Evolutionary conservation across 352 stramenopile genomes (phyloP), one percentile per base, ranked within the genome.

Genomic region (Globisporangium cystogenes): DNA sequence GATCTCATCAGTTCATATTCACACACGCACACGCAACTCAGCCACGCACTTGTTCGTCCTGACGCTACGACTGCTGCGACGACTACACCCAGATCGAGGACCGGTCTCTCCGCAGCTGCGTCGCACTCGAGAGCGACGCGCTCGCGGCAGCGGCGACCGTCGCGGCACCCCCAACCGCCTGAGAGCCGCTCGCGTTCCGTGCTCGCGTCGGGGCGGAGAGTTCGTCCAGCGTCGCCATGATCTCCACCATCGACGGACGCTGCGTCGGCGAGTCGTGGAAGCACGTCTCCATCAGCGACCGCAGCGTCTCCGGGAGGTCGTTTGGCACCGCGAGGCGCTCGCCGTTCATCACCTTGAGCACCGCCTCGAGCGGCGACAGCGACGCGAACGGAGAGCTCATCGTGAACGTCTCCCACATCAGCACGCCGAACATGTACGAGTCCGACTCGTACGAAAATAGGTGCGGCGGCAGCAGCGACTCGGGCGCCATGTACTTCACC

Each of bases 401-500:
- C 0, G 69, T 86, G 53, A 73, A 90, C 11, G 78, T 89, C 54
- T 93, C 82, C 75, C 77, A 93, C 77, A 90, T 88, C 20, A 93
- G 62, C 36, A 93, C 80, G 42, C 82, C 82, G 65, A 90, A 93
- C 75, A 88, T 87, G 64, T 84, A 93, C 57, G 79, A 69, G 50
- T 93, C 82, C 15, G 79, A 90, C 40, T 86, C 62, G 59, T 77
- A 87, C 33, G 82, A 93, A 43, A 90, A 90, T 44, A 72, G 59
- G 40, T 90, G 76, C 16, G 82, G 80, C 27, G 77, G 77, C 51
- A 87, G 72, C 4, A 93, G 64, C 7, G 82, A 93, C 62, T 93
- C 82, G 7, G 82, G 82, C 0, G 82, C 82, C 82, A 93, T 90
- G 61, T 89, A 93, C 75, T 89, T 89, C 51, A 93, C 70, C 12